Evolutionary conservation across 2,329 filamentous ascomycete species (phyloP), one percentile per base, ranked within the genome.

Genomic region (Sclerotinia glacialis): DNA sequence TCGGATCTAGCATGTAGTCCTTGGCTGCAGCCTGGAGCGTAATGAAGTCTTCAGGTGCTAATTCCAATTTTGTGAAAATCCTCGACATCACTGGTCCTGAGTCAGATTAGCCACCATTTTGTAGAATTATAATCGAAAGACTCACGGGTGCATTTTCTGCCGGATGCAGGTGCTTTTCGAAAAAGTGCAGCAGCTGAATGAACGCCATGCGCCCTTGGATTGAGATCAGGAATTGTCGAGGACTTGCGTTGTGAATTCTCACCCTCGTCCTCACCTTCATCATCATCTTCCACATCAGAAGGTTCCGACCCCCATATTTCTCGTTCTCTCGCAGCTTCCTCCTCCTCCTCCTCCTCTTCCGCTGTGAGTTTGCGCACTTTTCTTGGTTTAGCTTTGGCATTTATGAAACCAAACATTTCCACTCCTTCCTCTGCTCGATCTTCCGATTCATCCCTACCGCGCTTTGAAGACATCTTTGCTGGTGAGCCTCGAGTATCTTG

Each of bases 21-120:
- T 77, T 77, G n/a, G 74, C 75, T 31, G 70, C 73, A 52, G 70
- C 69, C 68, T 76, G 74, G n/a, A 77, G 67, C 18, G 69, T 66
- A 18, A 75, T 66, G 59, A 75, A 77, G 44, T 70, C 66, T 64
- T 75, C 72, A 5, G 73, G 68, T 31, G 66, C 67, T 12, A 77
- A 40, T 42, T 75, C 71, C 28, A 77, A 67, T 18, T 71, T 72
- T 12, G 67, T 69, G 54, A 73, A 75, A 4, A 76, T 44, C 47
- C 72, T 74, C 18, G 73, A 70, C 72, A 77, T 76, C 12, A 72
- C 71, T 5, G 72, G 71, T 50, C 75, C 73, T 76, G 50, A 9
- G 34, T 42, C 56, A 50, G 23, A 46, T 64, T 54, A 67, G 62
- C 31, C 61, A 46, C 59, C 16, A 40, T 54, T 6, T 42, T 21